A percentile compares a stretch with the other conserved stretches of the same genome.
Evolutionary conservation across 345 rosid genomes (phyloP).

Genomic region (Citrus inodora): DNA sequence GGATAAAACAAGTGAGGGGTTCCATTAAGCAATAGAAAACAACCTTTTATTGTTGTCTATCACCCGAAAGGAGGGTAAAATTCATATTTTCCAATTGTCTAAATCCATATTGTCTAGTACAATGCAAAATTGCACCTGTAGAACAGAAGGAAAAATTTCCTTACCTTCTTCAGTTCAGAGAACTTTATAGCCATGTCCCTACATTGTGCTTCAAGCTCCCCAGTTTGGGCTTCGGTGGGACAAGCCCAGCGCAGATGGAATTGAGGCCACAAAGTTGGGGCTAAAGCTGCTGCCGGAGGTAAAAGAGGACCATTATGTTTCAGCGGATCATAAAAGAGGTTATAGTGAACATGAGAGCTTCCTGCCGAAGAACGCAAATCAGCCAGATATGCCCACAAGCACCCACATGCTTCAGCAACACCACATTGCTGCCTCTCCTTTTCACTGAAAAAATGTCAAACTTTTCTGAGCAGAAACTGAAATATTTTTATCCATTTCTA

Average conservation of each 20-base stretch:
- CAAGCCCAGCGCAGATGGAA: constrained; percentile 99
- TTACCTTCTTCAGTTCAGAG: constrained; percentile 74
- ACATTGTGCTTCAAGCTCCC: constrained; percentile 69
- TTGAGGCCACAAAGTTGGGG: constrained; percentile 96
- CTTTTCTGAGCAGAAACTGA: not conserved
- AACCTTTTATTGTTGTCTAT: not conserved
- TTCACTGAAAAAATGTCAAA: constrained; percentile 52
- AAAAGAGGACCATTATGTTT: constrained; percentile 55
- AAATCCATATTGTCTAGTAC: not conserved
- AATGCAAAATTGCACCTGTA: not conserved
- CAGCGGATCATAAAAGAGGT: constrained; percentile 67
- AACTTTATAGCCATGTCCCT: constrained; percentile 56
- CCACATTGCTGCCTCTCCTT: constrained; percentile 76
- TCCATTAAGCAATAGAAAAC: not conserved
- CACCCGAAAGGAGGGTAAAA: not conserved
- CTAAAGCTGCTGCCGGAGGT: constrained; percentile 98
- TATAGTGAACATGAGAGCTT: constrained; percentile 69
- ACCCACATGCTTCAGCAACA: constrained; percentile 68
- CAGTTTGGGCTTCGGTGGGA: constrained; percentile 71
- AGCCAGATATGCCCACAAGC: constrained; percentile 83
- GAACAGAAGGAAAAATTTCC: not conserved
- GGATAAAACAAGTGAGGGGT: not conserved
- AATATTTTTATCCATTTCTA: not conserved
- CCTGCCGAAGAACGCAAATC: constrained; percentile 62
- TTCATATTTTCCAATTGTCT: not conserved